These are phyloP conservation scores for Tieghemiomyces parasiticus DNA, from an alignment of 192 early-diverging fungal genomes.

Conservation along the genomic window DNA sequence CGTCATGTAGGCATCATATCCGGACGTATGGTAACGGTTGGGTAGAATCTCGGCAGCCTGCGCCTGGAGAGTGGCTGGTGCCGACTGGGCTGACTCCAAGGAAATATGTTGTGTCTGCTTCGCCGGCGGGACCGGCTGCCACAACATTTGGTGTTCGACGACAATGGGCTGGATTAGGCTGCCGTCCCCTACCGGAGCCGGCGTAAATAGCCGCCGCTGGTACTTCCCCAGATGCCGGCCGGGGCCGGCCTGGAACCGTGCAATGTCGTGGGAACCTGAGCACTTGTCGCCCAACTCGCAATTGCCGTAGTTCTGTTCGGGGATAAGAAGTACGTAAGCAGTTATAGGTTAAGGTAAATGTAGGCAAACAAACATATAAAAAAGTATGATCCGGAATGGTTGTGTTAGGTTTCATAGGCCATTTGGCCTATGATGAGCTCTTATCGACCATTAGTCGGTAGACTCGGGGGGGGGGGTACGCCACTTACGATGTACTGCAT, in stretches of 20 bases:
- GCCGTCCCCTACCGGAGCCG: neutral
- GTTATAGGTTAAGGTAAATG: neutral
- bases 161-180: neutral
- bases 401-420: neutral
- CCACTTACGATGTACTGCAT: too few species aligned
- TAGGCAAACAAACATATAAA: neutral
- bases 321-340: neutral
- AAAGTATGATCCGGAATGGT: too few species aligned
- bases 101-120: neutral
- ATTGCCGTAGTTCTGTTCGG: neutral
- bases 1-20: conserved; percentile 1
- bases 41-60: neutral
- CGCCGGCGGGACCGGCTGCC: too few species aligned
- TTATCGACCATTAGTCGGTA: neutral
- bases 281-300: neutral
- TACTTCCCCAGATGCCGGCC: neutral
- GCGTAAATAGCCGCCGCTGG: neutral
- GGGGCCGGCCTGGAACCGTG: neutral
- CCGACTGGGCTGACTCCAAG: neutral
- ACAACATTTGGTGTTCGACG: too few species aligned
- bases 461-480: too few species aligned
- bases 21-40: neutral
- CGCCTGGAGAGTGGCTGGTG: neutral
- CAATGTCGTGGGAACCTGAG: neutral
- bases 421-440: neutral